Conservation (phyloP, 306 rosid genomes). For the Quercus ilex region DNA sequence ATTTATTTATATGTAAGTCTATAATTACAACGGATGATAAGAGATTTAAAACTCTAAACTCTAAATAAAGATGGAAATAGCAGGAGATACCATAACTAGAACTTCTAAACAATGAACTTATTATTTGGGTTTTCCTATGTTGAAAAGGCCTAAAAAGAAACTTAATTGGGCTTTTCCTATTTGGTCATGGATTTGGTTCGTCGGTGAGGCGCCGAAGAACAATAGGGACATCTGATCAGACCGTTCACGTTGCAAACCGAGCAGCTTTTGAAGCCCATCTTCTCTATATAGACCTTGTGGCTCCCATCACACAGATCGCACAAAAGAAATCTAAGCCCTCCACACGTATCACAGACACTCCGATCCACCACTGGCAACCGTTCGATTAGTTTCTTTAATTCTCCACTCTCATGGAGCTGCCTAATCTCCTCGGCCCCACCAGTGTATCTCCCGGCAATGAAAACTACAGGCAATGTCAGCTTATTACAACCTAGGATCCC, state of each 20-base stretch:
- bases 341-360: conserved; percentile 51
- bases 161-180: background rate
- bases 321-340: conserved; percentile 64
- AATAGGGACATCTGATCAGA: conserved; percentile 58
- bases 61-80: too few species aligned
- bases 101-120: too few species aligned
- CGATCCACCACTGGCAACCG: conserved; percentile 44
- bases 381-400: conserved; percentile 48
- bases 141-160: background rate
- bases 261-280: conserved; percentile 54
- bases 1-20: too few species aligned
- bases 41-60: too few species aligned
- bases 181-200: conserved; percentile 17
- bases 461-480: conserved; percentile 56
- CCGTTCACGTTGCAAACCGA: conserved; percentile 61
- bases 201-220: conserved; percentile 34
- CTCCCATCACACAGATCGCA: conserved; percentile 79
- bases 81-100: too few species aligned
- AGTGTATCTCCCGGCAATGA: conserved; percentile 52
- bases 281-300: conserved; percentile 53
- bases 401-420: conserved; percentile 58
- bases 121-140: too few species aligned
- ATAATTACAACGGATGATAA: too few species aligned
- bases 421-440: conserved; percentile 74
- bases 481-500: conserved; percentile 36